Evolutionary conservation across 345 rosid genomes (phyloP).

Genomic region (Lumnitzera racemosa): DNA sequence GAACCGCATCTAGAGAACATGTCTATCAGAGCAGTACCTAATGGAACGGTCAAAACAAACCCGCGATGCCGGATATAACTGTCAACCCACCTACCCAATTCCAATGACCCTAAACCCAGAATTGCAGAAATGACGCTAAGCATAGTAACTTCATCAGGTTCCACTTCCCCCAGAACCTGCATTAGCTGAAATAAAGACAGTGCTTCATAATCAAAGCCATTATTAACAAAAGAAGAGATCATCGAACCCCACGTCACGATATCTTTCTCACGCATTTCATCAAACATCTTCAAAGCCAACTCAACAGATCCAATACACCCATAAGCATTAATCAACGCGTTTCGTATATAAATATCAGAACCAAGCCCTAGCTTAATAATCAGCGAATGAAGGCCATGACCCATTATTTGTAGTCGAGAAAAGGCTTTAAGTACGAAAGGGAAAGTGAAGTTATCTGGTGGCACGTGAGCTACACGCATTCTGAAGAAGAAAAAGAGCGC

Average conservation of each 20-base stretch:
- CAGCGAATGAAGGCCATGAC: constrained; percentile 27
- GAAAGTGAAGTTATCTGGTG: constrained; percentile 46
- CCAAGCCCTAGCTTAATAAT: constrained; percentile 28
- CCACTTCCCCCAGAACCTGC: constrained; percentile 24
- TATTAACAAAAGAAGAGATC: constrained; percentile 27
- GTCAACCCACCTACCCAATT: constrained; percentile 42
- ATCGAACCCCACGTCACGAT: constrained; percentile 44
- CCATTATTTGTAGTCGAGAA: constrained; percentile 22
- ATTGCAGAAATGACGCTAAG: constrained; percentile 34
- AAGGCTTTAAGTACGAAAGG: constrained; percentile 52
- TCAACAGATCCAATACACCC: constrained; percentile 15
- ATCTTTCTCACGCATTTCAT: constrained; percentile 32
- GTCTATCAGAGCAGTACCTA: constrained; percentile 44
- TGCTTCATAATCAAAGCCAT: constrained; percentile 31
- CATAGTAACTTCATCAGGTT: constrained; percentile 34
- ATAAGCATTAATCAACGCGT: constrained; percentile 31
- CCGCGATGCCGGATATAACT: constrained; percentile 22
- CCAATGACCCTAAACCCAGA: constrained; percentile 33
- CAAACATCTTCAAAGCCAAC: constrained; percentile 30
- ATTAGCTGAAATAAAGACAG: constrained; percentile 31
- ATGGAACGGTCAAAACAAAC: constrained; percentile 14
- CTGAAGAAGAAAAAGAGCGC: constrained; percentile 26
- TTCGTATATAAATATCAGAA: constrained; percentile 25
- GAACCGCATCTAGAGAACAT: constrained; percentile 54
- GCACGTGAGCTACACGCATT: constrained; percentile 28